These are phyloP conservation scores for Cyberlindnera amylophila DNA, from an alignment of 805 yeast genomes.

Conservation along the genomic window DNA sequence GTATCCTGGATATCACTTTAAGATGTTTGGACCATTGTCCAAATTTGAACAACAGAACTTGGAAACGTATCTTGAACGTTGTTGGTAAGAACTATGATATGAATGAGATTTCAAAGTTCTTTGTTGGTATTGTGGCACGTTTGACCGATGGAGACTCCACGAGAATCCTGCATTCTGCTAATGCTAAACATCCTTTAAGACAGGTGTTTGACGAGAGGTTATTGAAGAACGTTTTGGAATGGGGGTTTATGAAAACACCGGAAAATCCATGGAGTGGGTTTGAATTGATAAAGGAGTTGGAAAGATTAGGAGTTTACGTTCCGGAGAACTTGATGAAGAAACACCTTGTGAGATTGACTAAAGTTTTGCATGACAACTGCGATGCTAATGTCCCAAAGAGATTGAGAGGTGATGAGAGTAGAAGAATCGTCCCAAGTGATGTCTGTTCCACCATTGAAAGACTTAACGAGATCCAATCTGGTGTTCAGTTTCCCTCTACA, in stretches of 20 bases:
- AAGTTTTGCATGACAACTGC: slow-evolving; percentile 13
- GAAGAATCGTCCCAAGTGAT: slow-evolving; percentile 10
- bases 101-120: slow-evolving; percentile 12
- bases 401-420: not conserved
- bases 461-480: slow-evolving; percentile 13
- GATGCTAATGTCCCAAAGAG: slow-evolving; percentile 7
- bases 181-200: slow-evolving; percentile 19
- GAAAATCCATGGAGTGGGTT: slow-evolving; percentile 26
- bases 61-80: slow-evolving; percentile 16
- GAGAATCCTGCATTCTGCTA: slow-evolving; percentile 10
- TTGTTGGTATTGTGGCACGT: slow-evolving; percentile 11
- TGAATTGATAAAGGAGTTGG: slow-evolving; percentile 17
- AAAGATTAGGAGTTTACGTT: slow-evolving; percentile 18
- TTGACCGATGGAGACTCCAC: not conserved
- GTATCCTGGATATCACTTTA: slow-evolving; percentile 4
- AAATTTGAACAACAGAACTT: slow-evolving; percentile 11
- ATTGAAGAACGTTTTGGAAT: slow-evolving; percentile 15
- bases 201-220: slow-evolving; percentile 17
- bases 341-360: slow-evolving; percentile 15
- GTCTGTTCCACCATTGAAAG: slow-evolving; percentile 12
- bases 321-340: slow-evolving; percentile 13
- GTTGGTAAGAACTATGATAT: slow-evolving; percentile 13
- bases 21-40: slow-evolving; percentile 7
- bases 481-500: not conserved
- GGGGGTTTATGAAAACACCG: slow-evolving; percentile 19